phyloP scores from a whole-genome alignment of 2,329 filamentous ascomycete genomes.

The Neonectria punicea region DNA sequence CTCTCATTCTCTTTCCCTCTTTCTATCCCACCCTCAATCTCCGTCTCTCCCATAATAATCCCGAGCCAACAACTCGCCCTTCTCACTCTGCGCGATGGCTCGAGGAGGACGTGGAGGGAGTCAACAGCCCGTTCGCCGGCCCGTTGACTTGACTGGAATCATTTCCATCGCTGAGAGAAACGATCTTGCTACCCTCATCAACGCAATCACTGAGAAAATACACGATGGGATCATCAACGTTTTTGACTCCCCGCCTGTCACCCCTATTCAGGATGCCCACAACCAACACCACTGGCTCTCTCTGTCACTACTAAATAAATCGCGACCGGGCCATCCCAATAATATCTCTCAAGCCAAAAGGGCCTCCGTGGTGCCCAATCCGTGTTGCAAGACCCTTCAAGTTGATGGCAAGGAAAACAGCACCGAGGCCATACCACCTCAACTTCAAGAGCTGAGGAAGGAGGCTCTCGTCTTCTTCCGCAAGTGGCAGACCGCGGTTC shows the following conservation, averaged over 20 bases:
- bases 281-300: slow-evolving; percentile 50
- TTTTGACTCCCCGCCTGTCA: slow-evolving; percentile 60
- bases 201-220: slow-evolving; percentile 65
- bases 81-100: slow-evolving; percentile 47
- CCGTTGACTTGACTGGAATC: slow-evolving; percentile 62
- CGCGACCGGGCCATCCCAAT: slow-evolving; percentile 32
- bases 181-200: slow-evolving; percentile 63
- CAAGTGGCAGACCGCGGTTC: slow-evolving; percentile 80
- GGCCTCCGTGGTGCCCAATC: slow-evolving; percentile 23
- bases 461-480: slow-evolving; percentile 78
- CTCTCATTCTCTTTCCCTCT: neutral
- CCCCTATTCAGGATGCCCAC: slow-evolving; percentile 45
- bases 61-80: neutral
- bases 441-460: slow-evolving; percentile 73
- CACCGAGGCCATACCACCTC: slow-evolving; percentile 51
- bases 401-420: slow-evolving; percentile 48
- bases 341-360: slow-evolving; percentile 19
- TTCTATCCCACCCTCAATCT: neutral
- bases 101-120: slow-evolving; percentile 50
- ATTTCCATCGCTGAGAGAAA: slow-evolving; percentile 60
- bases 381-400: slow-evolving; percentile 43
- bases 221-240: slow-evolving; percentile 61
- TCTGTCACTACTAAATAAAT: slow-evolving; percentile 46
- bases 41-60: neutral
- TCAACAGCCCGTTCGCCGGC: slow-evolving; percentile 52